Base-by-base conservation (phyloP, 1,284 basidiomycete genomes). In the Ustilago cynodontis region DNA sequence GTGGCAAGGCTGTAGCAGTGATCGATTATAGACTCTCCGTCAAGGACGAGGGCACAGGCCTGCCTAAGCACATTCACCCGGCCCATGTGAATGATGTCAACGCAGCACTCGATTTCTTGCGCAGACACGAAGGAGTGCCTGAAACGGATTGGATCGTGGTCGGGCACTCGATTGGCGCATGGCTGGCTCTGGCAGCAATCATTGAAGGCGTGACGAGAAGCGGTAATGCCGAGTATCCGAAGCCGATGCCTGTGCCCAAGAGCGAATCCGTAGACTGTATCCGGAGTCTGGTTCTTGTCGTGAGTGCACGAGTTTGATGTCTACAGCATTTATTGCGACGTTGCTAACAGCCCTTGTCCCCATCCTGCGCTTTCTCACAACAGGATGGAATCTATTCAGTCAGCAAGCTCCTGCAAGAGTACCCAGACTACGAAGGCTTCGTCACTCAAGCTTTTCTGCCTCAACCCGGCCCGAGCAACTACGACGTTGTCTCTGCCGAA, bases 111-210 rank as follows among this genome's bases (percentile, higher is more conserved):
- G 22, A 18, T 4, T 74, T 74, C 51, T 54, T 78, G 52, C 50
- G 33, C 20, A 3, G 28, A 1, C 31, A 57, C 11, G 14, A 41
- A 13, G 75, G 65, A 24, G 53, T 70, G 26, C 71, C 71, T 3
- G 8, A 50, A 1, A 43, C 20, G 28, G 58, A 47, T 18, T 69
- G 66, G 66, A 22, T 68, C 4, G 51, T 78, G 0, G 67, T 78
- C 3, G 75, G 75, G 9, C 75, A 78, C 26, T 78, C 75, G 50
- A 68, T 78, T 22, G 75, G 75, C 0, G 75, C 71, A 7, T 78
- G 75, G 75, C 51, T 78, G 26, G 43, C 71, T 7, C 35, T 71
- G 1, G 66, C 75, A 9, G 67, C 71, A 0, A 54, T 73, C 49
- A 54, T 68, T 43, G 54, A 57, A 9, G 41, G 51, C 16, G 20